Conservation (phyloP, 2,329 filamentous ascomycete genomes). For the Diplodia mutila region DNA sequence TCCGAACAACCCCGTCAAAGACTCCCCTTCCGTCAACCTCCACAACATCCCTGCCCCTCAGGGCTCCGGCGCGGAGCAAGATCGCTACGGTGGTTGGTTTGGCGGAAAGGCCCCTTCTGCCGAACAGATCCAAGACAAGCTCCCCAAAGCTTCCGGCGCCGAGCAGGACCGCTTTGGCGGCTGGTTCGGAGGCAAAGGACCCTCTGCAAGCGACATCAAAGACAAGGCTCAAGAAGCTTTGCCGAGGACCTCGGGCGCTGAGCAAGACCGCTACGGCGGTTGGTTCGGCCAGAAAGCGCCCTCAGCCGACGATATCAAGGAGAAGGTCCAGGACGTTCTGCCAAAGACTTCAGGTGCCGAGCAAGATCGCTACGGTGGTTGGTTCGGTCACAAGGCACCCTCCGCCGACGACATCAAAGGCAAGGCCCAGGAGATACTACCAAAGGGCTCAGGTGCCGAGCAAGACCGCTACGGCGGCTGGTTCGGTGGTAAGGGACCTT, state of each 20-base stretch:
- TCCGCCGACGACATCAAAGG: slow-evolving; percentile 14
- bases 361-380: slow-evolving; percentile 8
- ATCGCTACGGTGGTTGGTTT: slow-evolving; percentile 24
- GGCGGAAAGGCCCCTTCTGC: slow-evolving; percentile 19
- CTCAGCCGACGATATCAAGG: background rate
- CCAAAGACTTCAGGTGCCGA: slow-evolving; percentile 3
- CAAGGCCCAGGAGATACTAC: no score
- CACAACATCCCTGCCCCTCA: slow-evolving; percentile 16
- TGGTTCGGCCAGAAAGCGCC: slow-evolving; percentile 17
- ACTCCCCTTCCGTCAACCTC: slow-evolving; percentile 18
- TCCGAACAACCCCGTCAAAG: slow-evolving; percentile 22
- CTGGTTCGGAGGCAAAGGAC: slow-evolving; percentile 20
- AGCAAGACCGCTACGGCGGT: slow-evolving; percentile 22
- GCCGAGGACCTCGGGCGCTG: background rate
- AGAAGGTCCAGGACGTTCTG: background rate
- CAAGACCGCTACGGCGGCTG: slow-evolving; percentile 19
- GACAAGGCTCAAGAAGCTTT: slow-evolving; percentile 4
- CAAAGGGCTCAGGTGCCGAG: slow-evolving; percentile 19
- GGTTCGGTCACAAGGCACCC: slow-evolving; percentile 3
- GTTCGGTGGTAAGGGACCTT: background rate
- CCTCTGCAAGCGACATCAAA: slow-evolving; percentile 1
- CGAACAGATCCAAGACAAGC: slow-evolving; percentile 15
- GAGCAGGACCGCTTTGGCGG: slow-evolving; percentile 20
- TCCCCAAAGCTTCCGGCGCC: slow-evolving; percentile 9
- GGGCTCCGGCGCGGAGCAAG: slow-evolving; percentile 25